Evolutionary conservation across 495 filamentous ascomycete genomes (phyloP).

Genomic region (Talaromyces adpressus): DNA sequence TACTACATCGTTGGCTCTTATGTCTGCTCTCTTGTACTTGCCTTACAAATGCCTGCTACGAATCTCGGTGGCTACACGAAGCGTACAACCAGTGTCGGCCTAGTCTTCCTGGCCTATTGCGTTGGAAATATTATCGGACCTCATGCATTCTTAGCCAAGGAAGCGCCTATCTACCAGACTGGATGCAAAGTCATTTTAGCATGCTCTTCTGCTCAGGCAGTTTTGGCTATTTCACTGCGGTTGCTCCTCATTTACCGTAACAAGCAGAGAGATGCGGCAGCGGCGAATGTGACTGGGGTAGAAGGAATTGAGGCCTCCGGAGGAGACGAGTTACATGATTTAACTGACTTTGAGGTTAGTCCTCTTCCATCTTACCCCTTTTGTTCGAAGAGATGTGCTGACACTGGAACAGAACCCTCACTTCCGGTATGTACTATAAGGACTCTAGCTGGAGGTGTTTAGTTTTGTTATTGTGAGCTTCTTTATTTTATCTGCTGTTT

Average conservation of each 20-base stretch:
- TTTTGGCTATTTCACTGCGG: slow-evolving; percentile 9
- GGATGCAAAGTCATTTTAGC: slow-evolving; percentile 27
- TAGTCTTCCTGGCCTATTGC: slow-evolving; percentile 36
- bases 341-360: slow-evolving; percentile 6
- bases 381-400: not conserved
- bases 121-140: slow-evolving; percentile 28
- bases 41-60: slow-evolving; percentile 33
- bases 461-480: not conserved
- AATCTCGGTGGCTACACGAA: slow-evolving; percentile 38
- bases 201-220: slow-evolving; percentile 15
- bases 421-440: slow-evolving; percentile 1
- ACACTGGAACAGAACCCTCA: not conserved
- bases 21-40: slow-evolving; percentile 31
- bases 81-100: slow-evolving; percentile 28
- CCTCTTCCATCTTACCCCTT: not conserved
- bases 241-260: slow-evolving; percentile 11
- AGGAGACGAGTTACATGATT: slow-evolving; percentile 1
- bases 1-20: slow-evolving; percentile 35
- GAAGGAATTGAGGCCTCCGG: not conserved
- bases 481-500: not conserved
- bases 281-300: not conserved
- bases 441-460: not conserved
- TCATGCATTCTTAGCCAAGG: slow-evolving; percentile 26
- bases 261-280: slow-evolving; percentile 9
- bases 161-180: slow-evolving; percentile 27